Percentiles rank a stretch among this genome's conserved stretches.
Evolutionary conservation across 257 asterid genomes (phyloP).

Genomic region (Osmanthus fragrans): DNA sequence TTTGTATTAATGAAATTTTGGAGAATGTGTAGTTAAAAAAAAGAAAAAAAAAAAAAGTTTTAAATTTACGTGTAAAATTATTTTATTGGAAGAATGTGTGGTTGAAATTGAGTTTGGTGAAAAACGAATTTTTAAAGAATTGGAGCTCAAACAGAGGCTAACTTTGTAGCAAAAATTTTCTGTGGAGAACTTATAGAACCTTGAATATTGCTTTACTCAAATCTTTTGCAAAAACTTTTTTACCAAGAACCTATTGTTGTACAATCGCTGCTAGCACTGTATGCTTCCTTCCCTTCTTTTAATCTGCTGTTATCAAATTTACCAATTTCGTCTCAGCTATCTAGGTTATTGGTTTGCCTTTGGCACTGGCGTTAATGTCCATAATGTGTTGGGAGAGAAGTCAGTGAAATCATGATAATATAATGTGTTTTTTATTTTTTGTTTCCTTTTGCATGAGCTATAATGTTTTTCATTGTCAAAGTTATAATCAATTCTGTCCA

Average conservation of each 20-base stretch:
- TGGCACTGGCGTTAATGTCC: background rate
- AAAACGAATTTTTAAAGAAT: too few species aligned
- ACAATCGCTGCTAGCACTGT: background rate
- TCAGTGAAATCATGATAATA: background rate
- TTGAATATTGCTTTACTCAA: background rate
- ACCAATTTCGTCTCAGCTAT: background rate
- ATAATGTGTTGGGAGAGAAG: background rate
- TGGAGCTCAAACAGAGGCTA: too few species aligned
- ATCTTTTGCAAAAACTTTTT: too few species aligned
- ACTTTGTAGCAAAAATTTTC: too few species aligned
- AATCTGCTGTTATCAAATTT: background rate
- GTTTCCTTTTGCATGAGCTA: too few species aligned
- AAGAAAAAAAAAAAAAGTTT: too few species aligned
- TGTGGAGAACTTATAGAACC: background rate
- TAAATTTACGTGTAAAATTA: too few species aligned
- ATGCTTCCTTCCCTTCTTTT: background rate
- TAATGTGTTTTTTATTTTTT: too few species aligned
- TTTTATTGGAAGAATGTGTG: too few species aligned
- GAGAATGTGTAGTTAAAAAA: too few species aligned
- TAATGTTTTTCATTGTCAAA: background rate
- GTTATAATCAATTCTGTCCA: background rate
- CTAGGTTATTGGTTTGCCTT: background rate
- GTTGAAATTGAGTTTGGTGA: too few species aligned
- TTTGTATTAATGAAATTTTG: too few species aligned
- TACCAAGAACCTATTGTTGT: background rate